phyloP scores from a whole-genome alignment of 176 grass and related monocot species.

The Avena insularis region DNA sequence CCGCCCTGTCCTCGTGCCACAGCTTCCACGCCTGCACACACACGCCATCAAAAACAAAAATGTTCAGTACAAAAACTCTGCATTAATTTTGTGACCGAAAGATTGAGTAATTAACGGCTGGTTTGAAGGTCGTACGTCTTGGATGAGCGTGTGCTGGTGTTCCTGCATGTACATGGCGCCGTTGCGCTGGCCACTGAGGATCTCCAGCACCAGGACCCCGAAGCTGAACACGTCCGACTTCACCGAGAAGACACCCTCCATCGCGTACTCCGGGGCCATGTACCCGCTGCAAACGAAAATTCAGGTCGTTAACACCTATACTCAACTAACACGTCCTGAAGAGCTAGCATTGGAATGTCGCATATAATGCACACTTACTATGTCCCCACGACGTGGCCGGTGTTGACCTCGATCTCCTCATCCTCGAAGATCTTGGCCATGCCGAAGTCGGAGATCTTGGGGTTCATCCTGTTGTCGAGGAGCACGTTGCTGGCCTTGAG shows the following conservation, averaged over 20 bases:
- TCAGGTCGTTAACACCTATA: neutral
- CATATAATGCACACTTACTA: constrained; percentile 58
- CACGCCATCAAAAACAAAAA: neutral
- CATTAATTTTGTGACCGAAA: neutral
- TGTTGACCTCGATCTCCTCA: constrained; percentile 66
- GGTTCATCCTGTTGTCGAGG: constrained; percentile 92
- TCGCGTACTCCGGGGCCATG: constrained; percentile 86
- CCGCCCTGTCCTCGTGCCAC: constrained; percentile 62
- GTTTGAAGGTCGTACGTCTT: constrained; percentile 45
- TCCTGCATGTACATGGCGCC: constrained; percentile 64
- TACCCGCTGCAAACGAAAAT: constrained; percentile 61
- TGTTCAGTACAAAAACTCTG: neutral
- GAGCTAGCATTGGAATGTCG: too few relatives aligned
- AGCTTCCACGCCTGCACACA: constrained; percentile 71
- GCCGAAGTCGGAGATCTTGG: constrained; percentile 97
- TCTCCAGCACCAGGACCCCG: constrained; percentile 86
- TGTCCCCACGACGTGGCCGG: constrained; percentile 72
- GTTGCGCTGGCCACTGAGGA: constrained; percentile 84
- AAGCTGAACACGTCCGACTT: constrained; percentile 96
- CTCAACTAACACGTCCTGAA: neutral
- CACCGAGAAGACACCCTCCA: constrained; percentile 83
- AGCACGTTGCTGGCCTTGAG: constrained; percentile 93
- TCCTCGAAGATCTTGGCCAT: constrained; percentile 90
- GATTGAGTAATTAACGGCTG: neutral
- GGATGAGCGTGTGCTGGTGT: constrained; percentile 66